These are phyloP conservation scores for Blumeria hordei DNA, from an alignment of 2,329 filamentous ascomycete species.

Conservation along the genomic window DNA sequence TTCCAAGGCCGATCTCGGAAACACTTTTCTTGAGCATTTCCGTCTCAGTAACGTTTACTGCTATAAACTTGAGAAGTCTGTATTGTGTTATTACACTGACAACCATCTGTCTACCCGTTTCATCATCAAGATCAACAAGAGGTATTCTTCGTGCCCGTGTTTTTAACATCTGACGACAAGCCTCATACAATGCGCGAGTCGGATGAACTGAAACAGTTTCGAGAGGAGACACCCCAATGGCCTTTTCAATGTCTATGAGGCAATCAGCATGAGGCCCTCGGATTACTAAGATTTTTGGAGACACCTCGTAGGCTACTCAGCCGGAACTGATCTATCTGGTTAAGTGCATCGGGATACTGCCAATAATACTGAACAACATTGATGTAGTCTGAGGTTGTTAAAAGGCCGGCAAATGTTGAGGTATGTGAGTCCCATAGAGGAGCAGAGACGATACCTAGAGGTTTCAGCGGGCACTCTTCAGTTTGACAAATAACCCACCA, in stretches of 20 bases:
- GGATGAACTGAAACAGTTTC: slow-evolving; percentile 95
- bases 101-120: slow-evolving; percentile 77
- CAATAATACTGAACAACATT: slow-evolving; percentile 99
- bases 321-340: slow-evolving; percentile 79
- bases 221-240: slow-evolving; percentile 70
- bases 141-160: slow-evolving; percentile 86
- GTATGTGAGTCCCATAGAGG: slow-evolving; percentile 89
- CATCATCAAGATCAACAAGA: slow-evolving; percentile 77
- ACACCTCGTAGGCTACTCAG: slow-evolving; percentile 75
- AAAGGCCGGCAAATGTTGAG: slow-evolving; percentile 76
- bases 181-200: slow-evolving; percentile 75
- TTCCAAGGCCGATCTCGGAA: slow-evolving; percentile 62
- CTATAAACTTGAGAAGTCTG: slow-evolving; percentile 94
- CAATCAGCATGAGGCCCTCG: slow-evolving; percentile 5
- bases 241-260: slow-evolving; percentile 66
- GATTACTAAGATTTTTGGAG: slow-evolving; percentile 6
- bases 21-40: slow-evolving; percentile 73
- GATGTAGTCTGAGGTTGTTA: slow-evolving; percentile 93
- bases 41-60: slow-evolving; percentile 71
- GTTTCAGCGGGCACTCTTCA: background rate
- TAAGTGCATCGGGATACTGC: slow-evolving; percentile 77
- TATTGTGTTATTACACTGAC: slow-evolving; percentile 97
- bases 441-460: slow-evolving; percentile 78
- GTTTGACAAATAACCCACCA: slow-evolving; percentile 27
- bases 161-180: slow-evolving; percentile 79